Evolutionary conservation across 108 stramenopile genomes (phyloP), one percentile per base, ranked within the genome.

Genomic region (Conticribra weissflogii): DNA sequence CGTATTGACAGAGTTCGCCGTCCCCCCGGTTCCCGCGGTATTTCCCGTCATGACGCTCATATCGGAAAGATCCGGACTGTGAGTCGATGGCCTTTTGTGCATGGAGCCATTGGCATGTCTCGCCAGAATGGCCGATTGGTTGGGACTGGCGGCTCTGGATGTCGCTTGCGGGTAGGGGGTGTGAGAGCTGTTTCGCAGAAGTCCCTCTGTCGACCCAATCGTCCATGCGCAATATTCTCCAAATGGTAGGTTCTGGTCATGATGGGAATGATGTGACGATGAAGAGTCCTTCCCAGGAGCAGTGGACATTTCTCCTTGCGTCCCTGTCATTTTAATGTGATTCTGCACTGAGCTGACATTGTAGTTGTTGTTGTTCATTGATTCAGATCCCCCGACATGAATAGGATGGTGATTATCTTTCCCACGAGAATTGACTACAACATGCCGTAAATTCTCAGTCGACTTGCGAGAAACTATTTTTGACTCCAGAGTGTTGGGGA

Each of bases 141-240:
- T n/a, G 52, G 21, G 32, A 12, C 46, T 24, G 23, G 3, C 34
- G 29, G 25, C 7, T 28, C 33, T 66, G 50, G 25, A 57, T 3
- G 15, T 8, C 21, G 15, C 29, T 4, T 57, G 7, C 23, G 56
- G 8, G 19, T 54, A 14, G 16, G 14, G 15, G 31, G 63, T 44
- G 49, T 50, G 0, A 3, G 29, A 31, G n/a, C 16, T 22, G 9
- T 54, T 53, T n/a, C n/a, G n/a, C 9, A n/a, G 53, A 8, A 71
- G 24, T 0, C 16, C 31, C 28, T 78, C 71, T 54, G 48, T 81
- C 47, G 54, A 65, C 3, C 68, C 71, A 46, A 66, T 61, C 29
- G 65, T 54, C 58, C 71, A 71, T 2, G 56, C 67, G 49, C 28
- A 41, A 29, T 54, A 70, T 34, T 57, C 52, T 18, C 27, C 12